phyloP scores from a whole-genome alignment of 768 basidiomycete species.

The Hypholoma fasciculare region DNA sequence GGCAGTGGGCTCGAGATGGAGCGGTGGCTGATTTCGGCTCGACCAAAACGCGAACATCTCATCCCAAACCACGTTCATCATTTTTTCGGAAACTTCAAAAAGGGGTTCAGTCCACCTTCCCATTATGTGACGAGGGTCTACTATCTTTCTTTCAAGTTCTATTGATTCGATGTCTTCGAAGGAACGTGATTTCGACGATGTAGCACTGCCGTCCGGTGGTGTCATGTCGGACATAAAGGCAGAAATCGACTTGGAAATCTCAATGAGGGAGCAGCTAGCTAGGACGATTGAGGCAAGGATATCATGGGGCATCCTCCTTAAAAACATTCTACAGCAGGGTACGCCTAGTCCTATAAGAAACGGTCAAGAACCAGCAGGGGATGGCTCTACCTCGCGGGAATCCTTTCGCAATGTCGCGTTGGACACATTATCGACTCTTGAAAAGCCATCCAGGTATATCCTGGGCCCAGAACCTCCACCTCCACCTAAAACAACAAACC shows the following conservation, averaged over 20 bases:
- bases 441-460: conserved; percentile 38
- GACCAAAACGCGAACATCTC: too few relatives aligned
- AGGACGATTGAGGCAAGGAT: conserved; percentile 45
- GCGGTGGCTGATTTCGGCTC: too few relatives aligned
- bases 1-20: too few relatives aligned
- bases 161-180: conserved; percentile 9
- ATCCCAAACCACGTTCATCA: too few relatives aligned
- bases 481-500: conserved; percentile 12
- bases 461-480: conserved; percentile 32
- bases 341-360: background rate
- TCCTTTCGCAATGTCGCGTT: conserved; percentile 41
- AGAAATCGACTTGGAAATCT: conserved; percentile 50
- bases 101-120: too few relatives aligned
- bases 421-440: conserved; percentile 38
- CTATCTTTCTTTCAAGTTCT: background rate
- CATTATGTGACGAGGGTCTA: too few relatives aligned
- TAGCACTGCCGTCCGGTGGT: background rate
- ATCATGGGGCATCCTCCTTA: conserved; percentile 46
- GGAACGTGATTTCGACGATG: conserved; percentile 5
- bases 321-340: conserved; percentile 36
- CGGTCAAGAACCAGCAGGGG: conserved; percentile 4
- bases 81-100: too few relatives aligned
- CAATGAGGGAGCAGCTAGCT: conserved; percentile 39
- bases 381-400: conserved; percentile 19
- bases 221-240: conserved; percentile 26